Base-by-base conservation (phyloP, 257 asterid genomes). In the Ilex aquifolium region DNA sequence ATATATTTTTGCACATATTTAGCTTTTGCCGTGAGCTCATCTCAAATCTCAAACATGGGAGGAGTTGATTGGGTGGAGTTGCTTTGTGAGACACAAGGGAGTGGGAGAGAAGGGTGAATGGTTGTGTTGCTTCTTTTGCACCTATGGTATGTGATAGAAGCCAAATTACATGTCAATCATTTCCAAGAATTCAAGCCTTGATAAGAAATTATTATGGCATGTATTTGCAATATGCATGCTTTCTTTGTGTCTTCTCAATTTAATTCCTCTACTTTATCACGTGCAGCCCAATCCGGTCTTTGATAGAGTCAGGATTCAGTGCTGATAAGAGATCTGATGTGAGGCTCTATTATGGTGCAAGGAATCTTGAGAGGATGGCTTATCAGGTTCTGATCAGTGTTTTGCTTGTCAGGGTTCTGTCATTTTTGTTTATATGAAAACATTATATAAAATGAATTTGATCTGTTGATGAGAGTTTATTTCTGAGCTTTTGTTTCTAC, bases 311-410 rank as follows among this genome's bases (percentile, higher is more conserved):
- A 17, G 95, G 95, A 66, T 84, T 91, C 11, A 70, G 79, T 70
- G 95, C 88, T 53, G 85, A 85, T 57, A 66, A 71, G 79, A 81
- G 96, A 79, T 76, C 92, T 57, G 96, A 91, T 69, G 95, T 86
- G 63, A 81, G 95, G 65, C 86, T 91, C 62, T 91, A 91, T 77
- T 91, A 91, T 65, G 98, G 96, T 21, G 96, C 98, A n/a, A 82
- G 95, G 68, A 88, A 82, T 74, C 94, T 91, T 65, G 56, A 69
- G 39, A 80, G 91, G 61, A 91, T 91, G 96, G 96, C 96, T 10
- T 91, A 86, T 75, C 88, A 81, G 95, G 96, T 86, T 44, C 56
- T 29, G 15, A 17, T 36, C 42, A 8, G 42, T 36, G 42, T 0
- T 49, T 49, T 2, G 54, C 14, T 49, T 49, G 17, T 49, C 54